These are phyloP conservation scores for Tetradesmus obliquus DNA, from an alignment of 139 green algal genomes.

Conservation along the genomic window DNA sequence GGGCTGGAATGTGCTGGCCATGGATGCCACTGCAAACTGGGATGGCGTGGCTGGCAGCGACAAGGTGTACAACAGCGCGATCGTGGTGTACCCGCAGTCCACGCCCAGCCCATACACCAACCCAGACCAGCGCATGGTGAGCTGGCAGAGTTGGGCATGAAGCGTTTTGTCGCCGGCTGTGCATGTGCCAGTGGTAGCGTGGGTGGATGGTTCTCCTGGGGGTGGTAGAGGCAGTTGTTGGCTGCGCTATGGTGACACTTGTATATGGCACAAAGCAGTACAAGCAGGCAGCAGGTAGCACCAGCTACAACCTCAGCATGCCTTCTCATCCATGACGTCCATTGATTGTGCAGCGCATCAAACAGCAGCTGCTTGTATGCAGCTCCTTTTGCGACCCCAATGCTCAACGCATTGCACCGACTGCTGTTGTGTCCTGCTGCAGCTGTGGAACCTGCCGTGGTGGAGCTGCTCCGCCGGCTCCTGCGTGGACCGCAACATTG, in stretches of 20 bases:
- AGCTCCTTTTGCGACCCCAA: no score
- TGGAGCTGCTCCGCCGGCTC: slow-evolving; percentile 37
- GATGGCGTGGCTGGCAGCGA: slow-evolving; percentile 35
- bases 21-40: slow-evolving; percentile 45
- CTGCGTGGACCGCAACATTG: slow-evolving; percentile 31
- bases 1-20: slow-evolving; percentile 40
- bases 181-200: neutral
- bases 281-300: no score
- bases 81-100: slow-evolving; percentile 46
- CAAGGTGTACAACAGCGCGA: slow-evolving; percentile 24
- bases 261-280: no score
- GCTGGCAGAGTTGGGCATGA: neutral
- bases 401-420: neutral
- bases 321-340: no score
- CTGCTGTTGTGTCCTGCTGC: slow-evolving; percentile 27
- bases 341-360: neutral
- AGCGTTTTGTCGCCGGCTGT: neutral
- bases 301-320: no score
- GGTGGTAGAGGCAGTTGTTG: neutral
- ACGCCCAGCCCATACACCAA: slow-evolving; percentile 26
- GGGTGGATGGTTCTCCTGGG: no score
- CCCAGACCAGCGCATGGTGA: slow-evolving; percentile 42
- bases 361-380: neutral
- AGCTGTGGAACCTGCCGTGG: slow-evolving; percentile 49
- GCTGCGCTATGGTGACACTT: neutral